Percentiles rank a stretch among this genome's conserved stretches.
Conservation (phyloP, 352 stramenopile species). For the Globisporangium radiosum region DNA sequence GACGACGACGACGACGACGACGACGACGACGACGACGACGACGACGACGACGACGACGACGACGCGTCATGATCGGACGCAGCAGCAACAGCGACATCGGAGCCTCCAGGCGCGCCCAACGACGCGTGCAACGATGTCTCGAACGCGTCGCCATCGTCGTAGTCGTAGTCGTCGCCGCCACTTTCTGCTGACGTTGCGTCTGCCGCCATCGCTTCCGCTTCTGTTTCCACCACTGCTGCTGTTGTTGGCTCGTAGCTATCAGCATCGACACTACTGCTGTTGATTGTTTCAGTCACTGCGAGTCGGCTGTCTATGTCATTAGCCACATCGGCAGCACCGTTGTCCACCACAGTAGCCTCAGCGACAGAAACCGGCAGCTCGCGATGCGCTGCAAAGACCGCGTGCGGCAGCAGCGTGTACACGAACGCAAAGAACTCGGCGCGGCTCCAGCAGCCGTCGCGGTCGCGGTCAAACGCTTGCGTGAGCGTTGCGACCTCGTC, state of each 20-base stretch:
- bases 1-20: too few relatives aligned
- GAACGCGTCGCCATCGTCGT: constrained; percentile 8
- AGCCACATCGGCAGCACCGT: background rate
- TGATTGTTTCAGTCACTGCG: background rate
- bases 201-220: background rate
- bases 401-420: constrained; percentile 23
- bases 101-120: background rate
- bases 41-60: constrained; percentile 8
- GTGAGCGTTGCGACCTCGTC: constrained; percentile 39
- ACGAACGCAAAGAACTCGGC: constrained; percentile 45
- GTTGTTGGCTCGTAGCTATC: too few relatives aligned
- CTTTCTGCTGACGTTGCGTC: too few relatives aligned
- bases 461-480: constrained; percentile 47
- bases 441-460: constrained; percentile 45
- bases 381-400: background rate
- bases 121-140: constrained; percentile 5
- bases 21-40: too few relatives aligned
- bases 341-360: background rate
- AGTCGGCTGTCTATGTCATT: background rate
- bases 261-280: too few relatives aligned
- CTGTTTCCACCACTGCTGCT: background rate
- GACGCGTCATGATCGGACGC: background rate
- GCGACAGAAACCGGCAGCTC: background rate
- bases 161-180: constrained; percentile 15
- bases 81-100: background rate